Conservation (phyloP, 1,139 yeast genomes). For the Lipomyces yarrowii region DNA sequence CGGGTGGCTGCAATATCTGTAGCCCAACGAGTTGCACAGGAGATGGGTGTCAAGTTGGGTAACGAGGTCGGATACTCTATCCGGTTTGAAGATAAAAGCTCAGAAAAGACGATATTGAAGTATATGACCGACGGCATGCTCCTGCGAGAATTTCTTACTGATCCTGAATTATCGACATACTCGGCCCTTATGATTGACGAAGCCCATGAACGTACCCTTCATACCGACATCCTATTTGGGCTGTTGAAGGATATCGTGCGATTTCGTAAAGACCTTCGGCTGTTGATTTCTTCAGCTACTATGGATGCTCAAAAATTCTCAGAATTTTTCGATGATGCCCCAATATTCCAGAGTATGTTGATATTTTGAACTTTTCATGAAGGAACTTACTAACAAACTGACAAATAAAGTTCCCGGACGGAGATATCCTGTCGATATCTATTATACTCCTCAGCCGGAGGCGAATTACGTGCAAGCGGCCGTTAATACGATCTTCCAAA, state of each 20-base stretch:
- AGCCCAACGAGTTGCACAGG: constrained; percentile 88
- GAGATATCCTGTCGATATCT: constrained; percentile 83
- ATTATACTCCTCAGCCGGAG: constrained; percentile 84
- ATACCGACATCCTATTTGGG: constrained; percentile 89
- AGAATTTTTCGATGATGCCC: constrained; percentile 75
- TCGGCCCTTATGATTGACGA: constrained; percentile 92
- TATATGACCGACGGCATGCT: constrained; percentile 96
- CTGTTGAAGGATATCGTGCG: constrained; percentile 70
- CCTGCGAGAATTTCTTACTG: constrained; percentile 77
- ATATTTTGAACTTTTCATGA: not conserved
- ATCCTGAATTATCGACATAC: constrained; percentile 67
- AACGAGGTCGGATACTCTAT: constrained; percentile 83
- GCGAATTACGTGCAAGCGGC: constrained; percentile 90
- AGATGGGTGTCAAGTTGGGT: constrained; percentile 72
- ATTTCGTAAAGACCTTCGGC: constrained; percentile 65
- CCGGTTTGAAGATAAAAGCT: constrained; percentile 78
- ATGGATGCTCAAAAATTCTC: constrained; percentile 88
- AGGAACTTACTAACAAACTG: not conserved
- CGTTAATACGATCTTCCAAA: constrained; percentile 76
- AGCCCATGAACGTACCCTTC: constrained; percentile 92
- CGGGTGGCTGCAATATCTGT: constrained; percentile 95
- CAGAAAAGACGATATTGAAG: constrained; percentile 67
- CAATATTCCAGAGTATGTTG: constrained; percentile 64
- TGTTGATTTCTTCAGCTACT: constrained; percentile 90
- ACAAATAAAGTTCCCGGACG: constrained; percentile 72